Evolutionary conservation across 2,329 filamentous ascomycete genomes (phyloP).

Genomic region (Keithomyces neogunnii): DNA sequence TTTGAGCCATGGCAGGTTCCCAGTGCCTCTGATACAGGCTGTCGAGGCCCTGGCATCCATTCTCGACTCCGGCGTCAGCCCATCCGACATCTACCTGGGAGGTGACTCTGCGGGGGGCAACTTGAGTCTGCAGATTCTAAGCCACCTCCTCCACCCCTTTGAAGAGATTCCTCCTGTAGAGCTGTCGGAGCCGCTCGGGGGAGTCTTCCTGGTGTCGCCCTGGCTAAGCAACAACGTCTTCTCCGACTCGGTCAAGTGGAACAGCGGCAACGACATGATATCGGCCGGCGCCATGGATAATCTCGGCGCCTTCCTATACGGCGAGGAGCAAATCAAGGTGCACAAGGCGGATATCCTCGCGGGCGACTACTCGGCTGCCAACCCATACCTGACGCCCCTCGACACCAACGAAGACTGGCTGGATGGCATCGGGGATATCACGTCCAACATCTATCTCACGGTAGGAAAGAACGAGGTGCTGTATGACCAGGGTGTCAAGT

Average conservation of each 20-base stretch:
- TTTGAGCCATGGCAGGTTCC: slow-evolving; percentile 19
- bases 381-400: slow-evolving; percentile 19
- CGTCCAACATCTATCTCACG: slow-evolving; percentile 21
- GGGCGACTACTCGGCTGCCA: slow-evolving; percentile 3
- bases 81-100: slow-evolving; percentile 24
- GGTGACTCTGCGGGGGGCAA: slow-evolving; percentile 30
- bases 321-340: slow-evolving; percentile 6
- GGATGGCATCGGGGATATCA: slow-evolving; percentile 13
- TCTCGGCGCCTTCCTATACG: slow-evolving; percentile 6
- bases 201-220: slow-evolving; percentile 24
- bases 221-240: slow-evolving; percentile 17
- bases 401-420: slow-evolving; percentile 21
- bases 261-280: slow-evolving; percentile 25
- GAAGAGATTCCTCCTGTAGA: slow-evolving; percentile 12
- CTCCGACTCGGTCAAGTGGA: slow-evolving; percentile 16
- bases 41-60: slow-evolving; percentile 21
- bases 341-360: background rate
- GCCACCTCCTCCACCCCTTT: slow-evolving; percentile 24
- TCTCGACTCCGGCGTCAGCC: slow-evolving; percentile 18
- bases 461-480: slow-evolving; percentile 23
- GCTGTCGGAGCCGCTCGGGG: slow-evolving; percentile 18
- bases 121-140: slow-evolving; percentile 21
- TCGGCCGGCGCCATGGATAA: slow-evolving; percentile 9
- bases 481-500: slow-evolving; percentile 18
- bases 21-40: slow-evolving; percentile 23